Evolutionary conservation across 1,139 yeast genomes (phyloP).

Genomic region (Debaryomyces nepalensis): DNA sequence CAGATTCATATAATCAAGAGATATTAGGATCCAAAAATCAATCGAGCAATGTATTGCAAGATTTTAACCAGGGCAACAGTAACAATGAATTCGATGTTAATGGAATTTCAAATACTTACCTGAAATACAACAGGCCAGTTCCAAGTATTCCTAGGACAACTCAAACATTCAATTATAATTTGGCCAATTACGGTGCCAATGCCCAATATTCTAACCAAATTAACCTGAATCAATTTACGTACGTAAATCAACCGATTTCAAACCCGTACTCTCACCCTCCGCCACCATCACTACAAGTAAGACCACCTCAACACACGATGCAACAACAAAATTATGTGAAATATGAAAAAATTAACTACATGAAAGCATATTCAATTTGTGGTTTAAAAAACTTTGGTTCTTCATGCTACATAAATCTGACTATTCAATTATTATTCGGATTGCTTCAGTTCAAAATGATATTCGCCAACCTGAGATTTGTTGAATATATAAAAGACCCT

Average conservation of each 20-base stretch:
- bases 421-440: constrained; percentile 68
- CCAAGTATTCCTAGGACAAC: constrained; percentile 12
- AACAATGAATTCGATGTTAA: neutral
- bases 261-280: constrained; percentile 17
- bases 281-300: constrained; percentile 6
- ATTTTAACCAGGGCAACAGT: neutral
- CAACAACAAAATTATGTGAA: constrained; percentile 20
- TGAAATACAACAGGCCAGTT: constrained; percentile 12
- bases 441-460: constrained; percentile 47
- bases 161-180: neutral
- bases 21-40: neutral
- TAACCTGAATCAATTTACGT: constrained; percentile 19
- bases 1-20: constrained; percentile 2
- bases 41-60: neutral
- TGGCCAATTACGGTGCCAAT: neutral
- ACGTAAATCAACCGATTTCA: constrained; percentile 1
- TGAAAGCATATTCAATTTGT: constrained; percentile 56
- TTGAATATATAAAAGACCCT: constrained; percentile 43
- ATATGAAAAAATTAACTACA: constrained; percentile 40
- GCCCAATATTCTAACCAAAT: constrained; percentile 5
- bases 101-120: neutral
- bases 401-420: constrained; percentile 74
- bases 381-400: constrained; percentile 73
- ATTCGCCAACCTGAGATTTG: constrained; percentile 47
- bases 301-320: constrained; percentile 22